Evolutionary conservation across 2,329 filamentous ascomycete genomes (phyloP).

Genomic region (Erysiphe pulchra): DNA sequence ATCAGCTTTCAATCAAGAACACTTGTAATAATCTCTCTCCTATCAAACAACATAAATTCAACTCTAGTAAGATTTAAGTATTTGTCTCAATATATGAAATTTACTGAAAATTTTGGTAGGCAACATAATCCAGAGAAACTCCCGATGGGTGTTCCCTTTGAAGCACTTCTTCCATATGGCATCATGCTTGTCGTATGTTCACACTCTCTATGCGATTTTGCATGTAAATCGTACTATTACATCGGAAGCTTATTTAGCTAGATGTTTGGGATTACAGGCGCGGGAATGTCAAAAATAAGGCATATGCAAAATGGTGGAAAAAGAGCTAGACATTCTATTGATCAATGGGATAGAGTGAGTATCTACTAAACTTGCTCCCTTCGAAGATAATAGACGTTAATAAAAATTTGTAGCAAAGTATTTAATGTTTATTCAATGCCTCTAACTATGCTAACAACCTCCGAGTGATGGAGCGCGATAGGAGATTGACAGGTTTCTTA

Average conservation of each 20-base stretch:
- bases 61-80: no score
- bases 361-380: background rate
- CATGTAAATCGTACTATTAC: background rate
- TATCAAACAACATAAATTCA: no score
- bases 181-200: constrained; percentile 16
- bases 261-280: constrained; percentile 18
- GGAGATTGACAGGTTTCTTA: constrained; percentile 16
- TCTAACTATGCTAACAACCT: background rate
- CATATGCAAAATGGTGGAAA: constrained; percentile 17
- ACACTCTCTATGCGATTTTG: background rate
- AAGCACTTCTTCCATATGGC: constrained; percentile 17
- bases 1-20: no score
- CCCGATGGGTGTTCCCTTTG: constrained; percentile 17
- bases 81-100: no score
- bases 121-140: no score
- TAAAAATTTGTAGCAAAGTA: constrained; percentile 14
- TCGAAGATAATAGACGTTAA: background rate
- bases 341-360: constrained; percentile 18
- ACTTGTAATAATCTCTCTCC: no score
- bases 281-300: constrained; percentile 15
- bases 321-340: constrained; percentile 15
- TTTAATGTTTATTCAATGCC: background rate
- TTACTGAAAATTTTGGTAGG: no score
- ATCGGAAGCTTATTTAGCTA: constrained; percentile 7
- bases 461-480: constrained; percentile 18